A percentile compares a stretch with the other conserved stretches of the same genome.
These are phyloP conservation scores for Fistulinella cinereoalba DNA, from an alignment of 1,284 basidiomycete genomes.

Conservation along the genomic window DNA sequence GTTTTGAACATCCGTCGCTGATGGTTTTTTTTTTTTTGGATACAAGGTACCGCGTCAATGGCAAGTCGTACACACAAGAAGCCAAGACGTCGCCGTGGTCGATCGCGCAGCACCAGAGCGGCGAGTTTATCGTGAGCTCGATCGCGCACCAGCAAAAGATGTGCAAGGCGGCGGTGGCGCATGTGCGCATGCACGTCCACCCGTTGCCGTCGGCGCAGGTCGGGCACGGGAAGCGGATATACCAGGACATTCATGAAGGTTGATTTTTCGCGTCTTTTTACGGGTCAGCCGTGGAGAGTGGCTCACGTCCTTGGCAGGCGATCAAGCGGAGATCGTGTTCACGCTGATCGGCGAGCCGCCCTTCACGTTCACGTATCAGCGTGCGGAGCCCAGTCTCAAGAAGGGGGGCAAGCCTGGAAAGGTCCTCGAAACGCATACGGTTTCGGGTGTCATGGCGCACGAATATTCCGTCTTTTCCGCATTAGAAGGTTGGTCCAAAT, in stretches of 20 bases:
- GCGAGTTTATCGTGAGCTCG: slow-evolving; percentile 78
- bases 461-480: slow-evolving; percentile 89
- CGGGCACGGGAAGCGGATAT: slow-evolving; percentile 75
- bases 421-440: slow-evolving; percentile 85
- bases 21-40: slow-evolving; percentile 6
- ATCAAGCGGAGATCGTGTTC: slow-evolving; percentile 92
- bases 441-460: slow-evolving; percentile 73
- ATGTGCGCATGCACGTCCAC: slow-evolving; percentile 77
- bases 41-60: slow-evolving; percentile 86
- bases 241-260: slow-evolving; percentile 89
- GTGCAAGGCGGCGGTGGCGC: slow-evolving; percentile 80
- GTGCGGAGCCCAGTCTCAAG: slow-evolving; percentile 63
- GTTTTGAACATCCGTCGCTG: neutral
- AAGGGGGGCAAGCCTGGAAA: slow-evolving; percentile 66
- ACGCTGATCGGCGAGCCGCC: slow-evolving; percentile 87
- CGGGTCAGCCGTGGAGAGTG: too few relatives aligned
- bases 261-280: too few relatives aligned
- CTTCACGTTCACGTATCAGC: slow-evolving; percentile 93
- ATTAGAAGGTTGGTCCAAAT: slow-evolving; percentile 66
- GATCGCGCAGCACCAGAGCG: slow-evolving; percentile 76
- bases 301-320: slow-evolving; percentile 46
- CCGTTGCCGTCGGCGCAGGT: slow-evolving; percentile 85
- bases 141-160: slow-evolving; percentile 90
- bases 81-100: slow-evolving; percentile 81
- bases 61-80: slow-evolving; percentile 71